Evolutionary conservation across 805 yeast species (phyloP).

Genomic region (Torulaspora indica): DNA sequence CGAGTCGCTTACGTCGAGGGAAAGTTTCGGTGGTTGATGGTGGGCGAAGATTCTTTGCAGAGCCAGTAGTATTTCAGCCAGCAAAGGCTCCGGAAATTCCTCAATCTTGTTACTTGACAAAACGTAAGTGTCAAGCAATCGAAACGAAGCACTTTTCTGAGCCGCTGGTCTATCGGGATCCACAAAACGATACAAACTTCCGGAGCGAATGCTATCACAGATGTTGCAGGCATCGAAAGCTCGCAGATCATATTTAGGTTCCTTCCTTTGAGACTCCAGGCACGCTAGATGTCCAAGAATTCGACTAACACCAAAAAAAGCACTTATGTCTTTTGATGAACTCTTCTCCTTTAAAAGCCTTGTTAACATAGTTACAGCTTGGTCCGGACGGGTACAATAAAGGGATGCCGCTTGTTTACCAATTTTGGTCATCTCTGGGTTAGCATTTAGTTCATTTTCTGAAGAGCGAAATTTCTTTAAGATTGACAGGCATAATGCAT

Average conservation of each 20-base stretch:
- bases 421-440: not conserved
- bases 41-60: constrained; percentile 49
- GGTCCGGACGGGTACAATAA: not conserved
- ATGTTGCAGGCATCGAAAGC: constrained; percentile 17
- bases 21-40: constrained; percentile 45
- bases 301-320: constrained; percentile 7
- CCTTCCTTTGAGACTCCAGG: constrained; percentile 12
- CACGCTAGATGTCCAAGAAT: constrained; percentile 26
- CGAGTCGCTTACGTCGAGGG: constrained; percentile 16
- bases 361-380: not conserved
- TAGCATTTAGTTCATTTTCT: not conserved
- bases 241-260: not conserved
- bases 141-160: constrained; percentile 21
- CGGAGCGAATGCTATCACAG: constrained; percentile 23
- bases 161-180: constrained; percentile 34
- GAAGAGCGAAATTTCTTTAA: not conserved
- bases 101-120: constrained; percentile 22
- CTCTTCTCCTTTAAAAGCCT: not conserved
- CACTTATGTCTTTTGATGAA: not conserved
- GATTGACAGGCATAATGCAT: not conserved
- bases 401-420: not conserved
- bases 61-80: constrained; percentile 44
- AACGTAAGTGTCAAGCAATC: constrained; percentile 28
- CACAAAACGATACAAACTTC: constrained; percentile 17
- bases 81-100: constrained; percentile 28